phyloP scores from a whole-genome alignment of 2,329 filamentous ascomycete genomes.

The Colletotrichum higginsianum region DNA sequence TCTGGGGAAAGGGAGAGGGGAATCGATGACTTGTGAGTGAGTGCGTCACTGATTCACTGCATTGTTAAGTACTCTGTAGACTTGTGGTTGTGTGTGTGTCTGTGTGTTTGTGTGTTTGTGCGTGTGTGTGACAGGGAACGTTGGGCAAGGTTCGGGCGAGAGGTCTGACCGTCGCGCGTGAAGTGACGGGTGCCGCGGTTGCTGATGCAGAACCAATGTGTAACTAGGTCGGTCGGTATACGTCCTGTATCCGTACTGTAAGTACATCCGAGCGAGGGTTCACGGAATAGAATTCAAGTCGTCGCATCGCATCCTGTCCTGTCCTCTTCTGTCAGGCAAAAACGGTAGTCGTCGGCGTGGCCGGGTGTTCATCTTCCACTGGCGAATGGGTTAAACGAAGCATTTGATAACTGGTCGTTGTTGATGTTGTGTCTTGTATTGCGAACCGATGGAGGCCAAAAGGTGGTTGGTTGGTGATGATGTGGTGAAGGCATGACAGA shows the following conservation, averaged over 20 bases:
- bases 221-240: neutral
- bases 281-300: conserved; percentile 6
- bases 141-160: conserved; percentile 28
- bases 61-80: too few species aligned
- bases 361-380: too few species aligned
- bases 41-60: too few species aligned
- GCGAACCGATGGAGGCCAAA: too few species aligned
- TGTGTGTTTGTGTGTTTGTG: neutral
- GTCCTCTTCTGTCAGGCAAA: too few species aligned
- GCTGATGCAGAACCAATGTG: conserved; percentile 1
- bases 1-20: neutral
- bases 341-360: too few species aligned
- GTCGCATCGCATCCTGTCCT: neutral
- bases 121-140: conserved; percentile 7
- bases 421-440: too few species aligned
- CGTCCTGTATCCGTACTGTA: neutral
- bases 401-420: too few species aligned
- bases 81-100: neutral
- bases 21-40: neutral
- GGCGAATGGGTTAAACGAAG: too few species aligned
- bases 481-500: too few species aligned
- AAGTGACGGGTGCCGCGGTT: neutral
- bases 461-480: too few species aligned
- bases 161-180: conserved; percentile 32
- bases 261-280: conserved; percentile 16